Percentiles rank a stretch among this genome's conserved stretches.
Conservation (phyloP, 2,329 filamentous ascomycete genomes). For the Pseudogymnoascus sp. region DNA sequence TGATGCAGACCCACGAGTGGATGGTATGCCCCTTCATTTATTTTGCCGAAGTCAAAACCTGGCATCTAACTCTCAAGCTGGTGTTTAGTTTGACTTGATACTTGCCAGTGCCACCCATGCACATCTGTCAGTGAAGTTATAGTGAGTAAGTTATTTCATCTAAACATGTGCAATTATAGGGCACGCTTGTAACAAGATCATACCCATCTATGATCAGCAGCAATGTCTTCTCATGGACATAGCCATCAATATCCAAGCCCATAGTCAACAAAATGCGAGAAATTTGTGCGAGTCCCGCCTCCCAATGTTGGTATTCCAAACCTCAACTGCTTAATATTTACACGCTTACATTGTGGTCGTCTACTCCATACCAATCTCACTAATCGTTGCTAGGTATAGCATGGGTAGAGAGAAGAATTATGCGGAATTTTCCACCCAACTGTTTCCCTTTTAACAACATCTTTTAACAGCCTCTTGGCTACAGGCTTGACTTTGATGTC, state of each 20-base stretch:
- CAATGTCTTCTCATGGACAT: background rate
- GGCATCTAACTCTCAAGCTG: background rate
- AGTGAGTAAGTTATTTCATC: background rate
- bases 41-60: background rate
- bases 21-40: background rate
- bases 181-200: background rate
- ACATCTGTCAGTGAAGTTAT: background rate
- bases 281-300: background rate
- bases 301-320: background rate
- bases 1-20: background rate
- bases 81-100: background rate
- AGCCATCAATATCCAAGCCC: background rate
- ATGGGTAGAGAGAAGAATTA: background rate
- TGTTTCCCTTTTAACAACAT: background rate
- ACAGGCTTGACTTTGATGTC: background rate
- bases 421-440: background rate
- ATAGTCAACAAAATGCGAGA: background rate
- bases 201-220: background rate
- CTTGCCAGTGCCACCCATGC: background rate
- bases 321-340: background rate
- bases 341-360: too few relatives aligned
- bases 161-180: background rate
- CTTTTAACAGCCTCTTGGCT: background rate
- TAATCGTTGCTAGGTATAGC: background rate
- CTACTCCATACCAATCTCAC: background rate